Evolutionary conservation across 176 grass and related monocot species (phyloP).

Genomic region (Saccharum officinarum): DNA sequence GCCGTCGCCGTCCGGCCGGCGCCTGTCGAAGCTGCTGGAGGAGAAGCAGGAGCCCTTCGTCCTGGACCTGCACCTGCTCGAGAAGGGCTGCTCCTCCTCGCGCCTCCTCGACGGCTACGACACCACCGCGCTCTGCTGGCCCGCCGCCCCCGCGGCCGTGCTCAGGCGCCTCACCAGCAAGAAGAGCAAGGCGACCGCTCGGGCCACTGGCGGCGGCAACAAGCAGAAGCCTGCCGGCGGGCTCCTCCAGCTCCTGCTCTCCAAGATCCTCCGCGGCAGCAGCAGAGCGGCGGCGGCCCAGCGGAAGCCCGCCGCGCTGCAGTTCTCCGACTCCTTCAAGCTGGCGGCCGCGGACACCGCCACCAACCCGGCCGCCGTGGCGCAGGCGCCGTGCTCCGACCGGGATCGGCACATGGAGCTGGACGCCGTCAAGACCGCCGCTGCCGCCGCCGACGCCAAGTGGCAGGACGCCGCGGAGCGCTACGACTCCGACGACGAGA

Average conservation of each 20-base stretch:
- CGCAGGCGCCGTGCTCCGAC: background rate
- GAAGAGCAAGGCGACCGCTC: background rate
- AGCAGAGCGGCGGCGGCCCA: background rate
- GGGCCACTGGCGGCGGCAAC: background rate
- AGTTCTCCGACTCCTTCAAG: conserved; percentile 43
- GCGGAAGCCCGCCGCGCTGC: conserved; percentile 45
- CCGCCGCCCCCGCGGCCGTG: conserved; percentile 14
- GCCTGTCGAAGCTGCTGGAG: conserved; percentile 80
- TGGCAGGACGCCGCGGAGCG: background rate
- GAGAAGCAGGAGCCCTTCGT: conserved; percentile 90
- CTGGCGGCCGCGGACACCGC: too few species aligned
- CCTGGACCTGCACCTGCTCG: conserved; percentile 76
- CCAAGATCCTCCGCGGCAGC: conserved; percentile 58
- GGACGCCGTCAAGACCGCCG: conserved; percentile 20
- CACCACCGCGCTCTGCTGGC: conserved; percentile 59
- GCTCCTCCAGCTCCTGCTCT: conserved; percentile 44
- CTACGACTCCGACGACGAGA: conserved; percentile 32
- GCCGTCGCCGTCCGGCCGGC: conserved; percentile 46
- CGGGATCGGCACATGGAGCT: background rate
- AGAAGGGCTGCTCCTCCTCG: conserved; percentile 60
- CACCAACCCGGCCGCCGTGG: background rate
- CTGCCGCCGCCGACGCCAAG: background rate
- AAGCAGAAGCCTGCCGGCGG: background rate
- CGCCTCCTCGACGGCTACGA: conserved; percentile 53
- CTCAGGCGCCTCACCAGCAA: conserved; percentile 48